Base-by-base conservation (phyloP, 2,329 filamentous ascomycete genomes). In the Rutstroemia sp. region DNA sequence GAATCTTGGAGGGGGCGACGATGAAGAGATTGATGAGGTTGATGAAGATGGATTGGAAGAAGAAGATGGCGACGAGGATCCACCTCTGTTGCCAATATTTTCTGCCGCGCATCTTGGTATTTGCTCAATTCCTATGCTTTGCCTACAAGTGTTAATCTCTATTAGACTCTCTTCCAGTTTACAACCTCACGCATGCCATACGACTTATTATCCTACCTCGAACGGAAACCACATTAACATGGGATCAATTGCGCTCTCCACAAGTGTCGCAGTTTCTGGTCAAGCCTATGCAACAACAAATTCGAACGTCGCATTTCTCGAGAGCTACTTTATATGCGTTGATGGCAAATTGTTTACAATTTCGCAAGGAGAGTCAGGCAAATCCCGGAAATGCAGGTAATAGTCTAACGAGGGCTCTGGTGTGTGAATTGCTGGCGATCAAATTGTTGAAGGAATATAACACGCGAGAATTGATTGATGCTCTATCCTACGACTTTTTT, bases 221-320 rank as follows among this genome's bases (percentile, higher is more conserved):
- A 68, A 95, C 90, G 71, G 92, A 97, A 74, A 96, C 92, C 1
- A 92, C 90, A 0, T 75, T 97, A 51, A 87, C 90, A 16, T 97
- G 92, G 92, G 92, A 97, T 62, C 92, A 97, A 71, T 78, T 97
- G 61, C 84, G 92, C 61, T 95, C 91, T n/a, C 92, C 92, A 3
- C 92, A 97, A 70, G 87, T 97, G 56, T 96, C 91, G 16, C 92
- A 96, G 69, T 97, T 97, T 70, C 80, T 97, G 38, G 82, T 96
- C 69, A 96, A 96, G 75, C 92, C 92, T 2, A 94, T 96, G 76
- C 90, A 94, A 71, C 88, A 94, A 69, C 87, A 92, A 70, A 92
- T 96, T 61, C 85, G 87, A 59, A 78, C 82, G 16, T 83, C 88
- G 52, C 89, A 96, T 72, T 92, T 95, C 71, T 92, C 87, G 30